These are phyloP conservation scores for Mortierella sp. DNA, from an alignment of 371 early-diverging fungal genomes.

Conservation along the genomic window DNA sequence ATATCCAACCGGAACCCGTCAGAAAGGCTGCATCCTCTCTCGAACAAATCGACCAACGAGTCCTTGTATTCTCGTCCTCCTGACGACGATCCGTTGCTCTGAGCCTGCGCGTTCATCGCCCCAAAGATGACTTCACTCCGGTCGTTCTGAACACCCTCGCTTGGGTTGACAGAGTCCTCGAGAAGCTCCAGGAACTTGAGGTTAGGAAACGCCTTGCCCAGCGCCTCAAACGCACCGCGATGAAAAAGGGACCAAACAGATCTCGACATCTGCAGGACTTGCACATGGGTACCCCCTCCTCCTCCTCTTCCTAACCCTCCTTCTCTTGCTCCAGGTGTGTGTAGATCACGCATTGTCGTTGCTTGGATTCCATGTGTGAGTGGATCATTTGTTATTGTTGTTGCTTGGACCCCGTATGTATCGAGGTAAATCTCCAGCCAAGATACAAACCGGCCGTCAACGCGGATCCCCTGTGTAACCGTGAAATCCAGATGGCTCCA, in stretches of 20 bases:
- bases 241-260: not conserved
- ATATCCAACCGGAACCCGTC: not conserved
- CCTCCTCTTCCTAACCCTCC: not conserved
- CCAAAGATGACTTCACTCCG: not conserved
- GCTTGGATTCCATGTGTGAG: too few species aligned
- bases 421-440: not conserved
- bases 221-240: not conserved
- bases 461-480: not conserved
- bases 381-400: too few species aligned
- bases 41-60: not conserved
- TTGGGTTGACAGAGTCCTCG: too few species aligned
- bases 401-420: too few species aligned
- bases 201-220: not conserved
- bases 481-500: not conserved
- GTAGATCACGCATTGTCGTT: not conserved
- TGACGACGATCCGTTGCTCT: not conserved
- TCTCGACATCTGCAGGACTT: not conserved
- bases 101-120: not conserved
- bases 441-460: not conserved
- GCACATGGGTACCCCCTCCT: not conserved
- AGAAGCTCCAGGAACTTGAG: not conserved
- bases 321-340: not conserved
- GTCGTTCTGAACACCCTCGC: not conserved
- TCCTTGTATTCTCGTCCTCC: not conserved
- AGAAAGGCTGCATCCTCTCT: not conserved